Evolutionary conservation across 1,284 basidiomycete genomes (phyloP), one percentile per base, ranked within the genome.

Genomic region (Melampsora larici-populina): DNA sequence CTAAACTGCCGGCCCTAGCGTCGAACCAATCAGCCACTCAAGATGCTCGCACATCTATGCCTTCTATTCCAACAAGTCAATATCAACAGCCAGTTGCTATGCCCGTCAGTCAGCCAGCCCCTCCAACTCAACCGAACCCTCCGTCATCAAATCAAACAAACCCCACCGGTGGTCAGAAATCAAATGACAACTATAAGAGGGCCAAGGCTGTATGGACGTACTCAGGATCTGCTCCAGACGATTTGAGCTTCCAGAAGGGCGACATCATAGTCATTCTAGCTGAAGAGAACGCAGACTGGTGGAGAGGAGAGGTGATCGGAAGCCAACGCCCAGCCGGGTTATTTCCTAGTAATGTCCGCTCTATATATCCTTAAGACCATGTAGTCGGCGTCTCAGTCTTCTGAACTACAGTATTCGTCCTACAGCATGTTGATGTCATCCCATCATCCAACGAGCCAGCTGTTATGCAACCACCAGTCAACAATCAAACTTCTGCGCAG

Each of bases 231-330:
- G 73, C 73, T 11, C 1, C 73, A 21, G 73, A 76, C 51, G 73
- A 76, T 62, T 43, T 76, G 17, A 68, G 65, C 55, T 76, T 76
- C 26, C 31, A 55, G 24, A 76, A 76, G 40, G 73, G 73, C 18
- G 73, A 76, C 29, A 58, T 76, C 65, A 76, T 76, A n/a, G 36
- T 68, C 18, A 26, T 76, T 13, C 66, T 76, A 18, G 65, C 49
- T 36, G 65, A 76, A 51, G 73, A 76, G 36, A 76, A 76, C 48
- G 46, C 40, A 40, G 73, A 76, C 29, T 76, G 73, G 73, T 76
- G 73, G 73, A n/a, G 73, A 55, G 73, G 73, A 4, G 62, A 68
- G 24, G 49, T 76, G 21, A 17, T 76, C 15, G 64, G 64, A 18
- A 68, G 55, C 26, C 65, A 67, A 55, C n/a, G 26, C 6, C 51